Evolutionary conservation across 2,329 filamentous ascomycete species (phyloP).

Genomic region (Nemania diffusa): DNA sequence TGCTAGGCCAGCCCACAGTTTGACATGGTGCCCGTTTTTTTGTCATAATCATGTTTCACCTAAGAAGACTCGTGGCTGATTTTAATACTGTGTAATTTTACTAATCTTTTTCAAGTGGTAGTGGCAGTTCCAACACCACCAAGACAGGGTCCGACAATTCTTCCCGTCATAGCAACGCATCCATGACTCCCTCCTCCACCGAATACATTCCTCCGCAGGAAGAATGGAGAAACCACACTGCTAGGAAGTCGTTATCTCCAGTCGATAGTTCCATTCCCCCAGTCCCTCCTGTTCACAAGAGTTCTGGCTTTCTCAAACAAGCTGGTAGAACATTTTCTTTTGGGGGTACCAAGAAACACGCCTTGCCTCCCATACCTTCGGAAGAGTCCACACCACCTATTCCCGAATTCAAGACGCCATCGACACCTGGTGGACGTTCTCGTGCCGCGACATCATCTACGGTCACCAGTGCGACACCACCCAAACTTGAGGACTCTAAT

Average conservation of each 20-base stretch:
- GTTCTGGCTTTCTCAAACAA: conserved; percentile 64
- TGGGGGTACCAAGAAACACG: conserved; percentile 64
- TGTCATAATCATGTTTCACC: conserved; percentile 38
- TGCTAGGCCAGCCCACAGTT: not conserved
- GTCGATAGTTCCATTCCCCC: conserved; percentile 50
- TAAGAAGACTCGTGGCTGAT: conserved; percentile 25
- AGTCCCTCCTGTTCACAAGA: conserved; percentile 58
- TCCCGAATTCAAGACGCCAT: conserved; percentile 44
- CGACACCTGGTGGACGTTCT: conserved; percentile 50
- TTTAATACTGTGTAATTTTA: conserved; percentile 53
- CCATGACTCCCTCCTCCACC: conserved; percentile 69
- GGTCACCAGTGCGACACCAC: conserved; percentile 63
- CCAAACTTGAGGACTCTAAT: conserved; percentile 58
- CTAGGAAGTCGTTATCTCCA: conserved; percentile 53
- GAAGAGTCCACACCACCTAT: conserved; percentile 55
- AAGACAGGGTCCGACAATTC: conserved; percentile 70
- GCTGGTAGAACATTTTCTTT: conserved; percentile 70
- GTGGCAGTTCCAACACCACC: conserved; percentile 70
- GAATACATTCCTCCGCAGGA: conserved; percentile 54
- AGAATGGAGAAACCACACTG: conserved; percentile 53
- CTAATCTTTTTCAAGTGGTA: conserved; percentile 59
- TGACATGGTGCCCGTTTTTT: not conserved
- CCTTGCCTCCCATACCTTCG: conserved; percentile 50
- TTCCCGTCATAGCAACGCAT: conserved; percentile 70
- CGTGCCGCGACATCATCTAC: conserved; percentile 66